Evolutionary conservation across 371 early-diverging fungal species (phyloP).

Genomic region (Fennellomyces sp.): DNA sequence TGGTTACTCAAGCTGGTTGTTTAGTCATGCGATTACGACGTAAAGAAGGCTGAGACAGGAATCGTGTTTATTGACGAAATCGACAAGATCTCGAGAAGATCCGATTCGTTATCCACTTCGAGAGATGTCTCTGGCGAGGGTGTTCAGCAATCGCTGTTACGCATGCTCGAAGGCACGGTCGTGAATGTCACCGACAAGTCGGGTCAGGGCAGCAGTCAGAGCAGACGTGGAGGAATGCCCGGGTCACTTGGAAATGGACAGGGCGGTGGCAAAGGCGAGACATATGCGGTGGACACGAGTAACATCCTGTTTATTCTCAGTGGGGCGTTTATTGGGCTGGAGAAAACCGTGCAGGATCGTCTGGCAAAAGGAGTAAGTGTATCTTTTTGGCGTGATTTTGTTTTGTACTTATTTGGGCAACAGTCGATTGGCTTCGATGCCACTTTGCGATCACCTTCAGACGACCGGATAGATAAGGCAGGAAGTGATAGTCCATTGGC

Average conservation of each 20-base stretch:
- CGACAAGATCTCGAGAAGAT: conserved; percentile 85
- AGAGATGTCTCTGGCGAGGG: conserved; percentile 95
- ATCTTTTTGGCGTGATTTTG: not conserved
- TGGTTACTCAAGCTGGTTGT: not conserved
- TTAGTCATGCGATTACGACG: conserved; percentile 85
- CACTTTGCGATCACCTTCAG: conserved; percentile 32
- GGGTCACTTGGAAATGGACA: conserved; percentile 47
- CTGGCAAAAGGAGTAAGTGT: conserved; percentile 71
- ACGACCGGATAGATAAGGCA: conserved; percentile 7
- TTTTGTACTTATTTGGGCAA: not conserved
- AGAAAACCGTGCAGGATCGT: conserved; percentile 79
- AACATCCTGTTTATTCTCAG: conserved; percentile 91
- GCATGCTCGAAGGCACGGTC: conserved; percentile 90
- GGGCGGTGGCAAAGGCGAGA: conserved; percentile 72
- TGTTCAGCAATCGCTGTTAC: conserved; percentile 85
- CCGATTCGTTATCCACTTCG: conserved; percentile 75
- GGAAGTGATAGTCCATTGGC: conserved; percentile 34
- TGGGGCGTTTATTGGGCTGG: conserved; percentile 91
- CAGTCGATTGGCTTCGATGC: conserved; percentile 81
- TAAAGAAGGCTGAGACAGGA: conserved; percentile 84
- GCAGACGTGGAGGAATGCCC: conserved; percentile 41
- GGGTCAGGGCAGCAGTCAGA: conserved; percentile 48
- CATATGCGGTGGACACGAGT: conserved; percentile 86
- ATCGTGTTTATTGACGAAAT: conserved; percentile 95
- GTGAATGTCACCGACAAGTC: conserved; percentile 87